Evolutionary conservation across 192 early-diverging fungal genomes (phyloP).

Genomic region (Spizellomyces punctatus): DNA sequence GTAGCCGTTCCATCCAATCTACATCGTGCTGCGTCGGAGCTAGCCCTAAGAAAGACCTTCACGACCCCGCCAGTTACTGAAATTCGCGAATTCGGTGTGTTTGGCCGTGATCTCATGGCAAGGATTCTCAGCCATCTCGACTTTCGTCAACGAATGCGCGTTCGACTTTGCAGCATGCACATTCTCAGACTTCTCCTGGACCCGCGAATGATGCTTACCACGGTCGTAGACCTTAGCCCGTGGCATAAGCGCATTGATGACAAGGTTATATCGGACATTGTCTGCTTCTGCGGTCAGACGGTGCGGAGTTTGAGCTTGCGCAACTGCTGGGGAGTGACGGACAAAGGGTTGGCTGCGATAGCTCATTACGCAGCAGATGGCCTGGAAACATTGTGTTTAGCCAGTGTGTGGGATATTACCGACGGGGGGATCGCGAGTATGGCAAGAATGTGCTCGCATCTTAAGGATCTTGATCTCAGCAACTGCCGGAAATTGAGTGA

Average conservation of each 20-base stretch:
- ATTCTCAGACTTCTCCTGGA: conserved; percentile 48
- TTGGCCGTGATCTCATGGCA: conserved; percentile 33
- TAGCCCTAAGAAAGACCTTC: background rate
- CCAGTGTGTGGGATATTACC: conserved; percentile 73
- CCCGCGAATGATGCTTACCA: conserved; percentile 40
- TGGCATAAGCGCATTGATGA: conserved; percentile 68
- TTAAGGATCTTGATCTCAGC: conserved; percentile 66
- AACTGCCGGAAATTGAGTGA: conserved; percentile 81
- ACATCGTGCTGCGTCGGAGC: background rate
- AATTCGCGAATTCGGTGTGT: conserved; percentile 20
- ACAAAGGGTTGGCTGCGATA: conserved; percentile 55
- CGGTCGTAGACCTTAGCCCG: conserved; percentile 55
- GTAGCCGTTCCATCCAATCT: conserved; percentile 1
- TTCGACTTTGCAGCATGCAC: conserved; percentile 50
- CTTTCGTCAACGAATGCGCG: conserved; percentile 41
- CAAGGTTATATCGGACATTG: conserved; percentile 31
- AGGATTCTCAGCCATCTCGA: conserved; percentile 53
- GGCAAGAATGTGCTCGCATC: conserved; percentile 41
- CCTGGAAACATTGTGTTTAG: conserved; percentile 56
- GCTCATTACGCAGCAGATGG: conserved; percentile 38
- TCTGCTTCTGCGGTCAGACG: conserved; percentile 47
- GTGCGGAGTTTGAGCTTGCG: conserved; percentile 55
- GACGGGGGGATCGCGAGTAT: conserved; percentile 60
- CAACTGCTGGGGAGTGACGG: conserved; percentile 74
- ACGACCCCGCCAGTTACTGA: conserved; percentile 13